A percentile compares a stretch with the other conserved stretches of the same genome.
phyloP scores from a whole-genome alignment of 768 basidiomycete species.

The Aureoboletus auriporus region DNA sequence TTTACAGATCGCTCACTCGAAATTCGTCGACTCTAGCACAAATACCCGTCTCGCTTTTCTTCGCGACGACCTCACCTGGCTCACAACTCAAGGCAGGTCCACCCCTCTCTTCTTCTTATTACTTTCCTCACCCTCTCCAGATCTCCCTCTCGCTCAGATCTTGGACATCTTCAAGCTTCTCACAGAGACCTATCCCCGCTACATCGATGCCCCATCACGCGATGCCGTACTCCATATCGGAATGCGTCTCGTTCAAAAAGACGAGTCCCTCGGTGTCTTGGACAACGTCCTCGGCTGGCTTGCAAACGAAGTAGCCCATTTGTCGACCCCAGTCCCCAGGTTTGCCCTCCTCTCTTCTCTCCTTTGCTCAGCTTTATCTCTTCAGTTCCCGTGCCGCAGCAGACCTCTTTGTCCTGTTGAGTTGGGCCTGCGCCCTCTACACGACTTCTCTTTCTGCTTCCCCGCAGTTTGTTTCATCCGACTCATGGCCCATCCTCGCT shows the following conservation, averaged over 20 bases:
- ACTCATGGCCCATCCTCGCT: constrained; percentile 50
- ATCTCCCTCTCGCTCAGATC: constrained; percentile 54
- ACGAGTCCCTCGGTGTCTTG: constrained; percentile 57
- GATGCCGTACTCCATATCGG: constrained; percentile 68
- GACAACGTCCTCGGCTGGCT: constrained; percentile 80
- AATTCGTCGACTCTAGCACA: constrained; percentile 50
- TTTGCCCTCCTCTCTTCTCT: constrained; percentile 31
- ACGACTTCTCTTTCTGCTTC: constrained; percentile 44
- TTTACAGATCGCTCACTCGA: constrained; percentile 48
- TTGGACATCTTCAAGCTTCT: constrained; percentile 72
- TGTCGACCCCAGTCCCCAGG: constrained; percentile 56
- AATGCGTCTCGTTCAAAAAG: constrained; percentile 58
- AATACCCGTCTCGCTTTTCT: constrained; percentile 56
- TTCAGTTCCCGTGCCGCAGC: constrained; percentile 52
- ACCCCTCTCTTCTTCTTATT: neutral
- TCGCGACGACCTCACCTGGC: constrained; percentile 53
- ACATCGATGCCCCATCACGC: constrained; percentile 67
- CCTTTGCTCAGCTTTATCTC: neutral
- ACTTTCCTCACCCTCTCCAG: constrained; percentile 33
- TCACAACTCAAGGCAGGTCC: constrained; percentile 55
- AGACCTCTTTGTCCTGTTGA: constrained; percentile 65
- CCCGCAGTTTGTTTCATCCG: constrained; percentile 42
- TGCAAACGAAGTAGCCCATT: constrained; percentile 56
- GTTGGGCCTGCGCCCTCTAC: constrained; percentile 68
- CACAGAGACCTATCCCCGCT: constrained; percentile 74